Base-by-base conservation (phyloP, 2,329 filamentous ascomycete genomes). In the Fusarium brevicatenulatum region DNA sequence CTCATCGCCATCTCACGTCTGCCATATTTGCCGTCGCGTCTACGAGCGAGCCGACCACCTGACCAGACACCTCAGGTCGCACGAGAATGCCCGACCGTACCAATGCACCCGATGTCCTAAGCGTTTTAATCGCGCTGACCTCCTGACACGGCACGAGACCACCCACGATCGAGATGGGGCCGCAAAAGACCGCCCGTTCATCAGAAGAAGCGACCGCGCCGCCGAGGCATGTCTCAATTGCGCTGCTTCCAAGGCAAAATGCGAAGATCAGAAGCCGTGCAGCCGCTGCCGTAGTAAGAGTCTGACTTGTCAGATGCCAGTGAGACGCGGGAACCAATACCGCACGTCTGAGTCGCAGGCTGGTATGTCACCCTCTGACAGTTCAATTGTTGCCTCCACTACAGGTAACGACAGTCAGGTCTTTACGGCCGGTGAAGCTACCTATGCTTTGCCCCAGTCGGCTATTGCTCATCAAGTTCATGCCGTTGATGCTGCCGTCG, bases 141-240 rank as follows among this genome's bases (percentile, higher is more conserved):
- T 77, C 34, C 57, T 77, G 25, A 77, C 76, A 28, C 70, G 76
- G 39, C 76, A 77, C 32, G 76, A 77, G 62, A 77, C 76, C 32
- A 77, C 76, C 9, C 76, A 77, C 60, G 76, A 77, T 60, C 76
- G 76, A 67, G 75, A 77, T 72, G 76, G 76, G 30, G 55, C 68
- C 30, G 61, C 76, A 46, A 77, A 77, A 42, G 76, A 76, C 44
- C 76, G 74, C 25, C 76, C 76, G 9, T 77, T 77, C 21, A 77
- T 77, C 53, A 66, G 73, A 57, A 63, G 76, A 39, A 77, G 74
- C 53, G 76, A 77, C 36, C 65, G 76, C 16, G 76, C 76, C 7
- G 76, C 76, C 25, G 76, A 77, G 62, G 76, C 76, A n/a, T 77
- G 76, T 49, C 58, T 77, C 34, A 77, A 77, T 53, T 77, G 76